Base-by-base conservation (phyloP, 2,329 filamentous ascomycete genomes). In the Trichoderma sp. region DNA sequence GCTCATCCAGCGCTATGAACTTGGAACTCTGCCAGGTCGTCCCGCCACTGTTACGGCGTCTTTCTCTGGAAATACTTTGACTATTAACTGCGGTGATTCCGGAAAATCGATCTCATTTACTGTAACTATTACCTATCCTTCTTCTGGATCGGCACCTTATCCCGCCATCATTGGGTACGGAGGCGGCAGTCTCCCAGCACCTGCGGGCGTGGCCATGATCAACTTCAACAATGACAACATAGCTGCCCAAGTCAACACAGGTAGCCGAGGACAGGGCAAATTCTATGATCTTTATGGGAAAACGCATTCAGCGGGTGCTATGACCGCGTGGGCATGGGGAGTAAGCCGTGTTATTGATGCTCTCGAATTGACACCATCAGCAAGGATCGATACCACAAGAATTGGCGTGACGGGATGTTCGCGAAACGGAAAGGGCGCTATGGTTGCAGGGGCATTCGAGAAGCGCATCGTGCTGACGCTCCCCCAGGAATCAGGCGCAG, bases 301-400 rank as follows among this genome's bases (percentile, higher is more conserved):
- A 18, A 4, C 24, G 3, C 66, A 69, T 34, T 57, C 66, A 1
- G 66, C 56, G 9, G 66, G 66, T 6, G 66, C 66, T 4, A 51
- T 61, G 66, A 69, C 66, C 24, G 66, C 66, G 2, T 69, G 66
- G 66, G 66, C 66, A 14, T 69, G 66, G 66, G 66, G 66, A n/a
- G 66, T 69, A 5, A 69, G 66, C n/a, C 66, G 66, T 3, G 66
- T 69, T 6, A 69, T 69, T 34, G 66, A 69, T 12, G 66, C 66
- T n/a, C 66, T 69, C 24, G 36, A 61, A 21, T 39, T 47, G n/a
- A 21, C 34, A 2, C 43, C 66, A 14, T 26, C 26, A 3, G 56
- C 66, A 18, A 69, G 36, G 7, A 61, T 69, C 21, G 56, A 69
- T 34, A 61, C 66, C n/a, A 69, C 56, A 14, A 69, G 6, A 28